Conservation (phyloP, 768 basidiomycete species). For the Lentinus brumalis region DNA sequence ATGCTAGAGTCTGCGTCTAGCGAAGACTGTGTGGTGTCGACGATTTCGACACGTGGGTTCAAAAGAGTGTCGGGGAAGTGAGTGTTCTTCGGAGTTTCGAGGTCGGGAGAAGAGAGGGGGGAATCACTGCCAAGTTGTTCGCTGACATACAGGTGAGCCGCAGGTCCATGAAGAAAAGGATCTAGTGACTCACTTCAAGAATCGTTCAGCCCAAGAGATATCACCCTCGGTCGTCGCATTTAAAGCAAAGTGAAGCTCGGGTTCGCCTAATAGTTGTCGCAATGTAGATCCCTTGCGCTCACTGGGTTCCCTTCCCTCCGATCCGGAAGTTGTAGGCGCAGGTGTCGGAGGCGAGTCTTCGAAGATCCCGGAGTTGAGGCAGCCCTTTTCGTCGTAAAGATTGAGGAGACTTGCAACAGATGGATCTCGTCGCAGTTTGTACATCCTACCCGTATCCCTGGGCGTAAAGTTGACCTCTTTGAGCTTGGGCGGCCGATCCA, state of each 20-base stretch:
- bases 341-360: constrained; percentile 55
- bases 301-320: constrained; percentile 52
- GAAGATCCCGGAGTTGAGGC: constrained; percentile 61
- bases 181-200: constrained; percentile 53
- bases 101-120: constrained; percentile 37
- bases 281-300: constrained; percentile 71
- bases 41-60: constrained; percentile 14
- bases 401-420: constrained; percentile 75
- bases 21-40: constrained; percentile 44
- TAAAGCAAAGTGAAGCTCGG: constrained; percentile 33
- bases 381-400: constrained; percentile 74
- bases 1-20: constrained; percentile 38
- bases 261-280: constrained; percentile 68
- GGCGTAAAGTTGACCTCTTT: constrained; percentile 42
- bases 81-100: constrained; percentile 53
- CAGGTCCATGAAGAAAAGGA: neutral
- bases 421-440: constrained; percentile 69
- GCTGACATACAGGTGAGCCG: constrained; percentile 5
- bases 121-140: constrained; percentile 39
- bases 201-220: constrained; percentile 84
- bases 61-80: constrained; percentile 37
- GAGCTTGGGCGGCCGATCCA: constrained; percentile 21
- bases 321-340: constrained; percentile 19
- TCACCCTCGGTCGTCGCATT: constrained; percentile 60
- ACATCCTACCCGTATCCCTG: constrained; percentile 53